Percentiles rank a stretch among this genome's conserved stretches.
phyloP scores from a whole-genome alignment of 1,284 basidiomycete genomes.

The Malassezia vespertilionis region DNA sequence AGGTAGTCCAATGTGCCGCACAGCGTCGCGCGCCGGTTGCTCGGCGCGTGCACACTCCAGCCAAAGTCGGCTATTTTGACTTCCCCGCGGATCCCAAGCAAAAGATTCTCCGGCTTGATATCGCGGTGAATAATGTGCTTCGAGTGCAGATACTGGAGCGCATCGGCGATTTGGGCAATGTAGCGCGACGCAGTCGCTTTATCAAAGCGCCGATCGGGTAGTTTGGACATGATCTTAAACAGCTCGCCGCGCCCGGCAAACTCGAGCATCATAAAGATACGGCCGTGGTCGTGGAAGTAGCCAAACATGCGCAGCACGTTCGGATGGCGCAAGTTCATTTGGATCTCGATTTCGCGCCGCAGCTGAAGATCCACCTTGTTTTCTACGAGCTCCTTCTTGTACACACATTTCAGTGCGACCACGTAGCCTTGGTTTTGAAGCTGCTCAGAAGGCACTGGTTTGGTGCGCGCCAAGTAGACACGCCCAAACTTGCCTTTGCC shows the following conservation, averaged over 20 bases:
- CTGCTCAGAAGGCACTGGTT: slow-evolving; percentile 4
- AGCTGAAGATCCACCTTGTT: slow-evolving; percentile 67
- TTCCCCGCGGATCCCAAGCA: slow-evolving; percentile 88
- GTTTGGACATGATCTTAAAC: slow-evolving; percentile 84
- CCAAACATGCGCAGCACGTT: slow-evolving; percentile 87
- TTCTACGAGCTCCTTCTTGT: slow-evolving; percentile 88
- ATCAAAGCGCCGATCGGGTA: slow-evolving; percentile 60
- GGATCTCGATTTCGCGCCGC: slow-evolving; percentile 94
- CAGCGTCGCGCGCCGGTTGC: slow-evolving; percentile 72
- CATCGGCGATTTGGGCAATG: slow-evolving; percentile 97
- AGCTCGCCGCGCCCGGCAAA: slow-evolving; percentile 91
- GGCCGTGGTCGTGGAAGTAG: slow-evolving; percentile 93
- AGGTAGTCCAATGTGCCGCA: slow-evolving; percentile 95
- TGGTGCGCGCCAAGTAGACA: slow-evolving; percentile 92
- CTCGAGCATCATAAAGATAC: slow-evolving; percentile 95
- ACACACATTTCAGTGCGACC: slow-evolving; percentile 89
- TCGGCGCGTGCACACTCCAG: slow-evolving; percentile 95
- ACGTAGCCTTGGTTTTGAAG: slow-evolving; percentile 56
- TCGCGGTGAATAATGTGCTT: slow-evolving; percentile 98
- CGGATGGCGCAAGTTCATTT: slow-evolving; percentile 88
- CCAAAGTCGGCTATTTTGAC: slow-evolving; percentile 98
- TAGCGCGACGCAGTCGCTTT: slow-evolving; percentile 78
- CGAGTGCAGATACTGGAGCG: slow-evolving; percentile 76
- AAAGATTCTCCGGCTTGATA: slow-evolving; percentile 95
- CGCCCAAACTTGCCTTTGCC: slow-evolving; percentile 98